These are phyloP conservation scores for Telfairia occidentalis DNA, from an alignment of 331 rosid species.

Conservation along the genomic window DNA sequence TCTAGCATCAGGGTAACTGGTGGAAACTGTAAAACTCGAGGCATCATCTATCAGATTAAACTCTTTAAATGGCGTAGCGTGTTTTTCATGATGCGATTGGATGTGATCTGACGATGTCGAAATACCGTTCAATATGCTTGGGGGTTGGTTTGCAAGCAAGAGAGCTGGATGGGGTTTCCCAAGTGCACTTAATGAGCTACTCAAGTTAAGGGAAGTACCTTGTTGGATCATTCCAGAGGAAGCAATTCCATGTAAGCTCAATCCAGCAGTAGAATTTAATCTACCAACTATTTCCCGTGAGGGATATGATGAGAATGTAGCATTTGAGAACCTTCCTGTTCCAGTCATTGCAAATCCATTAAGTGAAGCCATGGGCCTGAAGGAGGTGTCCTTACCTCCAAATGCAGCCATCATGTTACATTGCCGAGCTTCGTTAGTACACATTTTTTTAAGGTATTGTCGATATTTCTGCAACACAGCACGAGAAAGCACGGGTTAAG, in stretches of 20 bases:
- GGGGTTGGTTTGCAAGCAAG: slow-evolving; percentile 36
- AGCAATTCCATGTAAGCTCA: slow-evolving; percentile 42
- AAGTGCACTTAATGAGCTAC: slow-evolving; percentile 25
- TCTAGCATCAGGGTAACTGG: slow-evolving; percentile 34
- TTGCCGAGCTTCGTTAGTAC: slow-evolving; percentile 30
- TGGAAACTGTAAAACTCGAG: slow-evolving; percentile 28
- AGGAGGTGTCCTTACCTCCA: slow-evolving; percentile 37
- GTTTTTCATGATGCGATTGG: slow-evolving; percentile 36
- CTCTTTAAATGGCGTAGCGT: slow-evolving; percentile 21
- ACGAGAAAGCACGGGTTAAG: not conserved
- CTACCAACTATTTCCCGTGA: slow-evolving; percentile 42
- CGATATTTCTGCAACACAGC: slow-evolving; percentile 58
- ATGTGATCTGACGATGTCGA: slow-evolving; percentile 38
- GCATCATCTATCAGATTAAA: slow-evolving; percentile 30
- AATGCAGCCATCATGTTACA: slow-evolving; percentile 41
- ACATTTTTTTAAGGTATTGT: slow-evolving; percentile 43
- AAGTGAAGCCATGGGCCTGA: slow-evolving; percentile 29
- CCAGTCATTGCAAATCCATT: slow-evolving; percentile 50
- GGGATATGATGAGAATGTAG: slow-evolving; percentile 37
- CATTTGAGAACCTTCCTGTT: slow-evolving; percentile 39
- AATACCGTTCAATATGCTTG: slow-evolving; percentile 34
- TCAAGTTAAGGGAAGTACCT: slow-evolving; percentile 36
- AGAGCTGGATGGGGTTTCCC: slow-evolving; percentile 35
- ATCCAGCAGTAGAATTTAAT: slow-evolving; percentile 50
- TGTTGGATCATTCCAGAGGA: slow-evolving; percentile 42